Percentiles rank a stretch among this genome's conserved stretches.
These are phyloP conservation scores for Backusella australiensis DNA, from an alignment of 192 early-diverging fungal genomes.

Conservation along the genomic window DNA sequence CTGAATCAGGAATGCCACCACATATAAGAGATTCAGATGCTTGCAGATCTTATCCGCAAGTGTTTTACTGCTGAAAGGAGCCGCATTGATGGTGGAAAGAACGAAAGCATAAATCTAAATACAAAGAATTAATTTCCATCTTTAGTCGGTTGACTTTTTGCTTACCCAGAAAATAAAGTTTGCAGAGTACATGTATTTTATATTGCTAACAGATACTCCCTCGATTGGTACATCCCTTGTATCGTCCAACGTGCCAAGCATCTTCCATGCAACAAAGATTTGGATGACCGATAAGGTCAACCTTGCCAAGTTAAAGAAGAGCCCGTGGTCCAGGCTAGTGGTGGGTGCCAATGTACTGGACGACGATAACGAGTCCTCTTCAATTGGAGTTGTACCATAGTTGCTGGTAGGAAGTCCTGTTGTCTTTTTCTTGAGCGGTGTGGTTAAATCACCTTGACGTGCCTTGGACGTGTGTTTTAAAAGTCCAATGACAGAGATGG, in stretches of 20 bases:
- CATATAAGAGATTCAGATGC: slow-evolving; percentile 19
- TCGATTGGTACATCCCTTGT: neutral
- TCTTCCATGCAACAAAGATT: neutral
- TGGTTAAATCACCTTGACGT: neutral
- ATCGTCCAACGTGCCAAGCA: neutral
- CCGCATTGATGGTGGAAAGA: neutral
- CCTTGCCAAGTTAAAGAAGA: neutral
- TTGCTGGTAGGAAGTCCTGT: neutral
- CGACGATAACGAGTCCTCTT: neutral
- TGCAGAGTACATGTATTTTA: neutral
- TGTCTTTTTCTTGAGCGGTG: neutral
- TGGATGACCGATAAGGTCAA: neutral
- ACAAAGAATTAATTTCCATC: neutral
- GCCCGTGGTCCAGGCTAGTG: neutral
- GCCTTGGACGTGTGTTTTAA: neutral
- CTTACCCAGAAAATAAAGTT: neutral
- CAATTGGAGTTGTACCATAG: neutral
- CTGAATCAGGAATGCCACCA: neutral
- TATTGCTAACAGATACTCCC: neutral
- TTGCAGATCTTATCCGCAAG: slow-evolving; percentile 2
- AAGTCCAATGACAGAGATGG: neutral
- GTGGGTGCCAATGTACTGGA: neutral
- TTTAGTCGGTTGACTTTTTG: neutral
- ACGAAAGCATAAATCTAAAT: neutral
- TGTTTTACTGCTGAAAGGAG: neutral